A percentile compares a stretch with the other conserved stretches of the same genome.
phyloP scores from a whole-genome alignment of 176 grass and related monocot species.

The Aegilops tauschii region DNA sequence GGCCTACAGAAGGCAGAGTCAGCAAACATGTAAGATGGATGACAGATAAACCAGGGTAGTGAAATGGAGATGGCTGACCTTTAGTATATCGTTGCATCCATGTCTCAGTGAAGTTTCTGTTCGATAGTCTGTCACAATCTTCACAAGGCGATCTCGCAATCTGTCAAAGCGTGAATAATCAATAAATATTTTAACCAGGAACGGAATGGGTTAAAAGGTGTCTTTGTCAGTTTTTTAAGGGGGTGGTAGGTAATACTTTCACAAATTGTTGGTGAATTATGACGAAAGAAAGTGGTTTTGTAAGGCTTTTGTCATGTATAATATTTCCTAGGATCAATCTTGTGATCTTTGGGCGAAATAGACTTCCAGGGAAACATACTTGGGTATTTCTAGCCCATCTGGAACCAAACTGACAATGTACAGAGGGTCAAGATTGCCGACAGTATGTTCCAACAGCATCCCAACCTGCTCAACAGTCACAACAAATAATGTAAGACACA shows the following conservation, averaged over 20 bases:
- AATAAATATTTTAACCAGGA: neutral
- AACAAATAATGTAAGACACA: constrained; percentile 3
- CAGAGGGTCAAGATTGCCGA: constrained; percentile 95
- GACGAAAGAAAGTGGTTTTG: neutral
- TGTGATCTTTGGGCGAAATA: neutral
- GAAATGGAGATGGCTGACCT: constrained; percentile 45
- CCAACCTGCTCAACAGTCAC: constrained; percentile 69
- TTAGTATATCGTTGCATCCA: constrained; percentile 98
- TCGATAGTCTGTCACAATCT: constrained; percentile 95
- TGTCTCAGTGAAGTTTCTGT: constrained; percentile 93
- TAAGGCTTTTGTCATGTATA: neutral
- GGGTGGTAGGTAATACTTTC: neutral
- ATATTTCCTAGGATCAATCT: constrained; percentile 6
- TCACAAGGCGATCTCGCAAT: constrained; percentile 88
- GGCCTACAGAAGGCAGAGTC: constrained; percentile 48
- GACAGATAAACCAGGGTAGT: constrained; percentile 11
- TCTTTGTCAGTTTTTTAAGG: neutral
- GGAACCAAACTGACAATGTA: constrained; percentile 97
- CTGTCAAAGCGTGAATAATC: constrained; percentile 34
- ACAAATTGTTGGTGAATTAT: constrained; percentile 1
- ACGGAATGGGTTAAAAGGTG: neutral
- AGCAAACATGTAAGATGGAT: neutral
- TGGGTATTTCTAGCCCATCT: constrained; percentile 96
- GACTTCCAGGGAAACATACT: constrained; percentile 31
- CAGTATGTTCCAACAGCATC: constrained; percentile 95